Evolutionary conservation across 768 basidiomycete genomes (phyloP), one percentile per base, ranked within the genome.

Genomic region (Fomitopsis serialis): DNA sequence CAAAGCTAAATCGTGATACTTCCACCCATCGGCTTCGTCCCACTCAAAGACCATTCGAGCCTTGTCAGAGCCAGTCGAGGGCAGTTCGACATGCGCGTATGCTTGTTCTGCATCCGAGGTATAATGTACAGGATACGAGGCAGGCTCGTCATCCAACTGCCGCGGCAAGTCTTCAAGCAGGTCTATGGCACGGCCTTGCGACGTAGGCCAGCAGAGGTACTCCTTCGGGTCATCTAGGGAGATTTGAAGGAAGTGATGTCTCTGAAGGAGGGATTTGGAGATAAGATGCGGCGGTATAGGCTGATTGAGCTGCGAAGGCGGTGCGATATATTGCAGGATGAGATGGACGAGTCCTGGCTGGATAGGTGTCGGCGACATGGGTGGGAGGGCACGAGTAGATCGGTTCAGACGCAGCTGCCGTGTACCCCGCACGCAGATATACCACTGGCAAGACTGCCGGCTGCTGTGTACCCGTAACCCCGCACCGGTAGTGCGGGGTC

Each of bases 41-140:
- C 84, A 88, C 34, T 78, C 80, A 65, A 91, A 88, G 58, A 89
- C 70, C 45, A 90, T 72, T 56, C 86, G 78, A 56, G 87, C 68
- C 2, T 68, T 74, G 37, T 68, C 58, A 24, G 55, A 51, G 19
- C 54, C 50, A 68, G 64, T 71, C 15, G 50, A 52, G 12, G 58
- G 56, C 52, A 67, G 56, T 24, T 57, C 52, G 45, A 72, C 80
- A 67, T 87, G 83, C 17, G 86, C 84, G 62, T 74, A 76, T 24
- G 77, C 59, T 37, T 75, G 70, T 40, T 85, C 81, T 12, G 68
- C 61, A 63, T 87, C 83, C 25, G 70, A 72, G 1, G 74, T 68
- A 56, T 76, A 76, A 35, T 68, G 63, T 10, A 67, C 66, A 40
- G 65, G 60, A 48, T 68, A 74, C 50, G 50, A 48, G 46, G 48